Percentiles rank a stretch among this genome's conserved stretches.
phyloP scores from a whole-genome alignment of 2,329 filamentous ascomycete genomes.

The Colletotrichum tanaceti region DNA sequence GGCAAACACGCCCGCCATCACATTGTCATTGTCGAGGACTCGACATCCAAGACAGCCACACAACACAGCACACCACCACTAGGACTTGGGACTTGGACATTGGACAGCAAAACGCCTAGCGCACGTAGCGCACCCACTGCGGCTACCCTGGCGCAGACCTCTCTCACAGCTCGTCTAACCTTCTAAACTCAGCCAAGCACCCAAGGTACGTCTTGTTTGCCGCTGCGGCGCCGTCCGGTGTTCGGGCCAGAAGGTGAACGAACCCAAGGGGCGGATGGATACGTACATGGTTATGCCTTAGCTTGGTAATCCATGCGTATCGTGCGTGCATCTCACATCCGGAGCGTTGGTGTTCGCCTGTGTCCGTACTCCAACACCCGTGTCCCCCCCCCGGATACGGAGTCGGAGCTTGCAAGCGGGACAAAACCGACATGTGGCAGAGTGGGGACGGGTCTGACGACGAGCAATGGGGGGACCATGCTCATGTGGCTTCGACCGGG shows the following conservation, averaged over 20 bases:
- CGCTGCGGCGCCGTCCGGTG: slow-evolving; percentile 24
- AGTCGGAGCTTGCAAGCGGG: slow-evolving; percentile 13
- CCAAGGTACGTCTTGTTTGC: slow-evolving; percentile 24
- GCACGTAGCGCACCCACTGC: slow-evolving; percentile 38
- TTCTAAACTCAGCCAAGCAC: slow-evolving; percentile 34
- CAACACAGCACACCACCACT: slow-evolving; percentile 5
- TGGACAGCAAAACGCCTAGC: slow-evolving; percentile 33
- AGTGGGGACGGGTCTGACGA: neutral
- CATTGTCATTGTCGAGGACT: neutral
- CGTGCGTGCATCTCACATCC: neutral
- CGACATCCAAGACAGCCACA: slow-evolving; percentile 15
- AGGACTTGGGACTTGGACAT: slow-evolving; percentile 9
- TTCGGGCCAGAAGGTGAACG: no score
- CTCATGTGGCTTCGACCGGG: neutral
- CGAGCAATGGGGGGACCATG: neutral
- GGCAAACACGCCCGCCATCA: slow-evolving; percentile 22
- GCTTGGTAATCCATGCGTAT: slow-evolving; percentile 5
- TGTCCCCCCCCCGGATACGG: slow-evolving; percentile 15
- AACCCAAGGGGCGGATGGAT: neutral
- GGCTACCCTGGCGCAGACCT: slow-evolving; percentile 34
- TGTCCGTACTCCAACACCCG: neutral
- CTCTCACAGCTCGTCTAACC: slow-evolving; percentile 35
- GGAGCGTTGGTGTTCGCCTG: neutral
- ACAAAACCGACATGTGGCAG: slow-evolving; percentile 11
- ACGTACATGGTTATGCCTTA: neutral